phyloP scores from a whole-genome alignment of 352 stramenopile species.

The Phytophthora capsici region DNA sequence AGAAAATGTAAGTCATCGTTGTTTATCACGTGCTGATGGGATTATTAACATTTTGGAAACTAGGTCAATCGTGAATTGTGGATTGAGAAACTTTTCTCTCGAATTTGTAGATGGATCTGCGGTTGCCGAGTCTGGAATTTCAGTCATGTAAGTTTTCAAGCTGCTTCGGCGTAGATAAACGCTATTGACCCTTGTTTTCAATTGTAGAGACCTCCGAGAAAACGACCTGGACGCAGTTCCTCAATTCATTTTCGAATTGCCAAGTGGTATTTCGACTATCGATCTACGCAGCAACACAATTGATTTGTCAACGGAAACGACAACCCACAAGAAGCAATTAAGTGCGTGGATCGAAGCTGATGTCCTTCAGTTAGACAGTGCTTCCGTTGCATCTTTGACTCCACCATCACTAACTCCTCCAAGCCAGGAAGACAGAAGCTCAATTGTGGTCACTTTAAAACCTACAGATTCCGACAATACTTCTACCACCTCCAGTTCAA shows the following conservation, averaged over 20 bases:
- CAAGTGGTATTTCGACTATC: conserved; percentile 32
- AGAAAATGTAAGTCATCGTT: conserved; percentile 45
- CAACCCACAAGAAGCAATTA: conserved; percentile 34
- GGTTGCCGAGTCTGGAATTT: conserved; percentile 27
- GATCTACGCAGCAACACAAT: conserved; percentile 51
- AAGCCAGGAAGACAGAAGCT: conserved; percentile 12
- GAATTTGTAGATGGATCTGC: conserved; percentile 42
- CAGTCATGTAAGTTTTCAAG: conserved; percentile 30
- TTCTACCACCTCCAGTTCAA: not conserved
- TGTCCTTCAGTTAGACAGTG: conserved; percentile 45
- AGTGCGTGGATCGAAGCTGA: conserved; percentile 39
- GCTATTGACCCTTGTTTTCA: no score
- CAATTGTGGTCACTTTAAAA: conserved; percentile 1
- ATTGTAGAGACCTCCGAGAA: conserved; percentile 52
- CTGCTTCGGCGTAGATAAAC: not conserved
- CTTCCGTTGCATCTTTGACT: conserved; percentile 3
- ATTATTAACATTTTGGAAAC: no score
- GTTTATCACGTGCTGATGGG: no score
- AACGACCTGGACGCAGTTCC: conserved; percentile 40
- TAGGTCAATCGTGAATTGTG: conserved; percentile 53
- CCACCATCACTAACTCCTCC: no score
- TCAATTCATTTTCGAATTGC: conserved; percentile 13
- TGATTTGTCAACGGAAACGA: conserved; percentile 38
- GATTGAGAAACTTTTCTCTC: conserved; percentile 47
- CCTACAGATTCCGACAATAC: not conserved